A percentile compares a stretch with the other conserved stretches of the same genome.
phyloP scores from a whole-genome alignment of 2,329 filamentous ascomycete genomes.

The Blastomyces silverae region DNA sequence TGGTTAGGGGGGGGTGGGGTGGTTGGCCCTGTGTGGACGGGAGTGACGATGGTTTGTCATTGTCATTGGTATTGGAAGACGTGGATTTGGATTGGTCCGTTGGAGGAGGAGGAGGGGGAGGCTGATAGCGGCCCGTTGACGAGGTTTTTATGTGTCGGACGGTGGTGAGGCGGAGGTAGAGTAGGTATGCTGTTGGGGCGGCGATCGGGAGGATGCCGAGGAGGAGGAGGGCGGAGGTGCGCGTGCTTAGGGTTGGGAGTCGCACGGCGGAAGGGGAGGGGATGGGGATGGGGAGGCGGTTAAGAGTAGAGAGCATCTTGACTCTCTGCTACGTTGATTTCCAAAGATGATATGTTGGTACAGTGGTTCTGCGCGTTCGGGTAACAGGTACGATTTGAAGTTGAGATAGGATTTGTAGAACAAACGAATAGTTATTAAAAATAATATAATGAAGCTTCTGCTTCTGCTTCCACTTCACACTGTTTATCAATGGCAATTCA shows the following conservation, averaged over 20 bases:
- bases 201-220: conserved; percentile 20
- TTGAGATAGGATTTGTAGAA: not conserved
- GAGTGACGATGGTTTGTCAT: not conserved
- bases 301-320: not conserved
- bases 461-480: not conserved
- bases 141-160: conserved; percentile 2
- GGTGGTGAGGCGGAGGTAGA: conserved; percentile 19
- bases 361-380: not conserved
- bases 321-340: not conserved
- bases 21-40: not conserved
- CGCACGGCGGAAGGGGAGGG: not conserved
- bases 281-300: not conserved
- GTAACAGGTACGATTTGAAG: not conserved
- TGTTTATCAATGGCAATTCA: not conserved
- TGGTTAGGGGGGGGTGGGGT: not conserved
- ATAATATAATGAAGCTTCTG: not conserved
- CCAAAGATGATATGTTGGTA: not conserved
- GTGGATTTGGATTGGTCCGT: not conserved
- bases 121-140: not conserved
- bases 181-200: conserved; percentile 23
- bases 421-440: not conserved
- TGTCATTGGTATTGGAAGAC: not conserved
- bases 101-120: too few relatives aligned
- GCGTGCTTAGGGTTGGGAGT: not conserved
- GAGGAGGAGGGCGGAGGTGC: not conserved